Evolutionary conservation across 2,329 filamentous ascomycete genomes (phyloP).

Genomic region (Hymenoscyphus scutula): DNA sequence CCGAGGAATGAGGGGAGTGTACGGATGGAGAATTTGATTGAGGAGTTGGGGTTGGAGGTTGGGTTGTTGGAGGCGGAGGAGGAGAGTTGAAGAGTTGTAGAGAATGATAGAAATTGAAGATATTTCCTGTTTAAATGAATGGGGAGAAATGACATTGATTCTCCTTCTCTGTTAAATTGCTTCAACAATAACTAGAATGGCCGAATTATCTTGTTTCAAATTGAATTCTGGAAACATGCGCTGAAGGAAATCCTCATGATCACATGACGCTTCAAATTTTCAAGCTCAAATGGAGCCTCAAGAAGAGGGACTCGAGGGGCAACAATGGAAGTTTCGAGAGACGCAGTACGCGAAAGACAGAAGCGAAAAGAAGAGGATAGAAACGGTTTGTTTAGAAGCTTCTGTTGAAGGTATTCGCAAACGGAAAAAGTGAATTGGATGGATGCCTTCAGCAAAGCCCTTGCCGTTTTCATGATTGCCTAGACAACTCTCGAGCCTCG

Average conservation of each 20-base stretch:
- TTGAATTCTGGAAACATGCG: too few species aligned
- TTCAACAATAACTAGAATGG: too few species aligned
- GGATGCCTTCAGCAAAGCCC: too few species aligned
- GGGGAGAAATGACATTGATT: too few species aligned
- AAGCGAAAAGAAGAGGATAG: neutral
- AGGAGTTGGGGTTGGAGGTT: conserved; percentile 6
- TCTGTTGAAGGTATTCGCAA: neutral
- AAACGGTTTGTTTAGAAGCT: neutral
- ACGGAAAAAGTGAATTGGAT: neutral
- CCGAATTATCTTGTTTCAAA: too few species aligned
- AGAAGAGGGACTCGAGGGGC: neutral
- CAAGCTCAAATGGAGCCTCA: neutral
- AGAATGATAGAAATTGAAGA: too few species aligned
- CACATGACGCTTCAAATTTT: neutral
- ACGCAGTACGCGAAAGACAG: neutral
- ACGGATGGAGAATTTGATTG: conserved; percentile 10
- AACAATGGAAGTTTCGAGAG: neutral
- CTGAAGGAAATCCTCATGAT: too few species aligned
- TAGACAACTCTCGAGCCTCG: too few species aligned
- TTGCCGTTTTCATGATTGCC: too few species aligned
- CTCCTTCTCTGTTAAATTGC: too few species aligned
- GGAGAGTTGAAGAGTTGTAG: neutral
- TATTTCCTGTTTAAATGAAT: too few species aligned
- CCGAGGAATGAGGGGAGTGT: conserved; percentile 10
- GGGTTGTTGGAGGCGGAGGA: conserved; percentile 11